Evolutionary conservation across 1,284 basidiomycete genomes (phyloP), one percentile per base, ranked within the genome.

Genomic region (Trichosporon coremiiforme): DNA sequence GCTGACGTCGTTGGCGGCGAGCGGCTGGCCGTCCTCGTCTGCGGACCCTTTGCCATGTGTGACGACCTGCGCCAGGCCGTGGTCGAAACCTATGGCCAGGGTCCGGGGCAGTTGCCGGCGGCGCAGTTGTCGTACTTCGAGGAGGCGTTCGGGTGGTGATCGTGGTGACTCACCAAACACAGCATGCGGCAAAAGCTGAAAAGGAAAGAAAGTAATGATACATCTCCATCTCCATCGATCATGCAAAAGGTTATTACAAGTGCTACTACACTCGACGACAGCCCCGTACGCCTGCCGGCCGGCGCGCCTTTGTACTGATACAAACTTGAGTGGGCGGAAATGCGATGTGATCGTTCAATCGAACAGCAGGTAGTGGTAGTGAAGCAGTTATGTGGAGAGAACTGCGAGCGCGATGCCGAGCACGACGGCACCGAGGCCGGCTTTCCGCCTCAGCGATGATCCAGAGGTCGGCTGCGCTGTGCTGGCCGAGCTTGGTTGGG

Each of bases 71-170:
- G 77, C 15, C 33, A 33, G 36, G 73, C 73, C 1, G 69, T 79
- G 4, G 66, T 64, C 3, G 62, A 66, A 2, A 36, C 69, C 17
- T 77, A 77, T 66, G 77, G 77, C 1, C 65, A 33, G 2, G 70
- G 67, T 4, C 70, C 71, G 25, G 71, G 69, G 2, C 66, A 75
- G 55, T 71, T 78, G 1, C 45, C 62, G 5, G 75, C 72, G 4
- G 29, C 53, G 1, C 67, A 67, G 25, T 33, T 78, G 13, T 73
- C 74, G 62, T 77, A 77, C 64, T 78, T 75, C 64, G 77, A 78
- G 67, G 76, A 79, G 64, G 68, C 70, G 20, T 79, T 77, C 36
- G 70, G 67, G 13, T 79, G 77, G 77, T 79, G 41, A 45, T 4
- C n/a, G 13, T 79, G 77, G 77, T 79, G 41, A 45, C 17, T 45